Base-by-base conservation (phyloP, 2,329 filamentous ascomycete genomes). In the Pseudocercospora musae region DNA sequence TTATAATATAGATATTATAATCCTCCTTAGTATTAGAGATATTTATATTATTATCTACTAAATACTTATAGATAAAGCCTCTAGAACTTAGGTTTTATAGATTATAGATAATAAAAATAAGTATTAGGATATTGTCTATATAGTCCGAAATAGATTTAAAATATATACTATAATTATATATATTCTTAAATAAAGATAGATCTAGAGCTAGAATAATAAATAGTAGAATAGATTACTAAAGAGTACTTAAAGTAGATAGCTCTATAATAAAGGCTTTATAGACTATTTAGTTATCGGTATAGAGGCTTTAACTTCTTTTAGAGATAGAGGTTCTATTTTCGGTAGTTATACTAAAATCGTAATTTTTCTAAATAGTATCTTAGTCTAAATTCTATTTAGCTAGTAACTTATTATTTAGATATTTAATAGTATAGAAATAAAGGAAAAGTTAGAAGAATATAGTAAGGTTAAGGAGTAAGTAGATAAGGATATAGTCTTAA, bases 401-500 rank as follows among this genome's bases (percentile, higher is more conserved):
- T 21, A 66, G 42, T 66, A 62, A 13, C 53, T 50, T n/a, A n/a
- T n/a, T n/a, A n/a, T n/a, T n/a, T 23, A 55, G 62, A 33, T 65
- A 68, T 1, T 64, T 64, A 20, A 62, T 27, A 29, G 53, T 46
- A 42, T 66, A 50, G 2, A 67, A 49, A 25, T 66, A 65, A 7
- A n/a, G 20, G 50, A 57, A 27, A 11, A 69, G 46, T 20, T 59
- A 57, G 20, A 62, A 52, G 55, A 66, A 62, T 15, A 50, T 13
- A 11, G 59, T 66, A 20, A 69, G 23, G 31, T 69, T 69, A 8
- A 67, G 57, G 11, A 65, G 67, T 25, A 63, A 65, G 31, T 62
- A 60, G n/a, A 67, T 65, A 4, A 67, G 56, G 11, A 33, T 23
- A 23, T n/a, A 25, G 48, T 57, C 37, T 11, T 37, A 27, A 6